phyloP scores from a whole-genome alignment of 352 stramenopile genomes.

The Pythium biforme region DNA sequence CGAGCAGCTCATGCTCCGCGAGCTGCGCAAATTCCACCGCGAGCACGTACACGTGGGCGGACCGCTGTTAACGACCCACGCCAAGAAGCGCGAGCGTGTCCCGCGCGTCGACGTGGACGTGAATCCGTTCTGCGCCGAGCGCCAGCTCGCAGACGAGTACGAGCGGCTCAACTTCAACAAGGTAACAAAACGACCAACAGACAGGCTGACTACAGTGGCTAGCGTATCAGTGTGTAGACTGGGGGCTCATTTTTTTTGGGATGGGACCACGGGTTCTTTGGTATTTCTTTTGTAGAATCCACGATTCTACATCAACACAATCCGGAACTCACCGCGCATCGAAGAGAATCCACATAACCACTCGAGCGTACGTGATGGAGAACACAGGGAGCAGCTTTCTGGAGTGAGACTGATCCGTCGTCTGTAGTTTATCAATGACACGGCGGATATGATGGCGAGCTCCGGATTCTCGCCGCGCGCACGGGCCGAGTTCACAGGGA shows the following conservation, averaged over 20 bases:
- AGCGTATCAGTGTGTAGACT: background rate
- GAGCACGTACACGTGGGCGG: slow-evolving; percentile 34
- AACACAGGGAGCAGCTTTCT: too few relatives aligned
- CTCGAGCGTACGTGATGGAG: slow-evolving; percentile 65
- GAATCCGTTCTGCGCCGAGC: slow-evolving; percentile 74
- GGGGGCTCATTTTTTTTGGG: background rate
- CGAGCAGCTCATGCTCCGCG: slow-evolving; percentile 67
- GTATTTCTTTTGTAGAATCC: slow-evolving; percentile 44
- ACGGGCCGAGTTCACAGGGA: slow-evolving; percentile 51
- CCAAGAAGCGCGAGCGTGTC: slow-evolving; percentile 66
- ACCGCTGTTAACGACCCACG: slow-evolving; percentile 46
- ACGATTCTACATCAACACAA: slow-evolving; percentile 60
- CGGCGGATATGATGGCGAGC: slow-evolving; percentile 54
- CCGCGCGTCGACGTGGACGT: slow-evolving; percentile 52
- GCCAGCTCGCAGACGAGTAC: slow-evolving; percentile 75
- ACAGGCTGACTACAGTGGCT: background rate
- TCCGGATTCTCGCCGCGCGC: slow-evolving; percentile 46
- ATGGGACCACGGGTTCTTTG: background rate
- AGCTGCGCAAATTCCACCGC: slow-evolving; percentile 68
- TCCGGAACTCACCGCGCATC: slow-evolving; percentile 41
- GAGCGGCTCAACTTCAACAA: slow-evolving; percentile 80
- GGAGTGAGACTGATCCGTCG: background rate
- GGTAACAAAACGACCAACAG: slow-evolving; percentile 26
- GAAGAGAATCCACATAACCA: slow-evolving; percentile 72
- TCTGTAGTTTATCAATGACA: slow-evolving; percentile 64